A percentile compares a stretch with the other conserved stretches of the same genome.
These are phyloP conservation scores for Xanthoconium separans DNA, from an alignment of 1,284 basidiomycete genomes.

Conservation along the genomic window DNA sequence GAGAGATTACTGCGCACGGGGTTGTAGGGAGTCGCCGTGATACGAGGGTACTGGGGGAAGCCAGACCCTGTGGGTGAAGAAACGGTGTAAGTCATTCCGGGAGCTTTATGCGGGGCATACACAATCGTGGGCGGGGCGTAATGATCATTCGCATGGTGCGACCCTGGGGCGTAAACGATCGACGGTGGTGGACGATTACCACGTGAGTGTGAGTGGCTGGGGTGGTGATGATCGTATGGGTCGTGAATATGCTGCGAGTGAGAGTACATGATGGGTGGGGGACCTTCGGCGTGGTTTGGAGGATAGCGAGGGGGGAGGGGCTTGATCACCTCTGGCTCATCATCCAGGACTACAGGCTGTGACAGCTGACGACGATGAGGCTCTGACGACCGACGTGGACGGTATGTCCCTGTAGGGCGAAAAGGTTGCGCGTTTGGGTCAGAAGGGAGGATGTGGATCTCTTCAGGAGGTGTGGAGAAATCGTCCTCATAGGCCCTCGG, in stretches of 20 bases:
- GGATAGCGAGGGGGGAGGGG: slow-evolving; percentile 26
- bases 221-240: slow-evolving; percentile 34
- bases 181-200: slow-evolving; percentile 43
- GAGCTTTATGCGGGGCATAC: slow-evolving; percentile 42
- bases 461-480: slow-evolving; percentile 42
- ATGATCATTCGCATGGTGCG: slow-evolving; percentile 42
- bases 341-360: slow-evolving; percentile 21
- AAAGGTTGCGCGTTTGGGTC: slow-evolving; percentile 35
- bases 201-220: slow-evolving; percentile 37
- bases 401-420: slow-evolving; percentile 25
- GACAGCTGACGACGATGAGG: slow-evolving; percentile 26
- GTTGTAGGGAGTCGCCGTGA: slow-evolving; percentile 38
- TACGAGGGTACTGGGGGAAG: slow-evolving; percentile 35
- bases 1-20: slow-evolving; percentile 32
- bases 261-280: slow-evolving; percentile 33
- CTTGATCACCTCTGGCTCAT: slow-evolving; percentile 23
- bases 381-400: slow-evolving; percentile 43
- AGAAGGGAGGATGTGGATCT: slow-evolving; percentile 55
- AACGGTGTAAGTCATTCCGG: slow-evolving; percentile 53
- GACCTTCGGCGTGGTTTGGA: slow-evolving; percentile 15
- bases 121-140: slow-evolving; percentile 52
- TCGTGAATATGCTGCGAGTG: slow-evolving; percentile 34
- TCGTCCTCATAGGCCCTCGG: slow-evolving; percentile 19
- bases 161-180: slow-evolving; percentile 50
- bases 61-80: slow-evolving; percentile 47